phyloP scores from a whole-genome alignment of 2,329 filamentous ascomycete genomes.

The Madurella fahalii region DNA sequence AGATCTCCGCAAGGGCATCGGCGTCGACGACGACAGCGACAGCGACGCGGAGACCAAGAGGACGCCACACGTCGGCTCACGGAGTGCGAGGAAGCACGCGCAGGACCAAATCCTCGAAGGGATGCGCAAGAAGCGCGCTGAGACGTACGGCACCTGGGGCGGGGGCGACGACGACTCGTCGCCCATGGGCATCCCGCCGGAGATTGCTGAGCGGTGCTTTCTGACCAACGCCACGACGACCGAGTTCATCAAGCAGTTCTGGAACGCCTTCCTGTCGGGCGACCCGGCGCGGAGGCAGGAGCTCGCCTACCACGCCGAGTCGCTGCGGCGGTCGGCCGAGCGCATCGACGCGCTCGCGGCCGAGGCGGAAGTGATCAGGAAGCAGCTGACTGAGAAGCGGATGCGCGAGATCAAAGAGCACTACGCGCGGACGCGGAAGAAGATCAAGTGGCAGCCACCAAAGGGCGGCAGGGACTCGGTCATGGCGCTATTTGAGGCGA shows the following conservation, averaged over 20 bases:
- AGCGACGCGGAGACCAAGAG: constrained; percentile 57
- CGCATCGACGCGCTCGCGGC: constrained; percentile 77
- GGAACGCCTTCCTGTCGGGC: constrained; percentile 85
- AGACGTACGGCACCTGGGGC: constrained; percentile 45
- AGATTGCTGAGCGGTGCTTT: constrained; percentile 55
- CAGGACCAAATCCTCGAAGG: constrained; percentile 64
- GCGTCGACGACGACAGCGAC: constrained; percentile 66
- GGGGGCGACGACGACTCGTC: constrained; percentile 42
- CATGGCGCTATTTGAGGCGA: constrained; percentile 64
- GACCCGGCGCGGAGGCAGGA: constrained; percentile 77
- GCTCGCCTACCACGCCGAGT: constrained; percentile 76
- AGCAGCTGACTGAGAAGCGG: constrained; percentile 60
- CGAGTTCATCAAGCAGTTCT: constrained; percentile 97
- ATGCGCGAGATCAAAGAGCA: constrained; percentile 68
- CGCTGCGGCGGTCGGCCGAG: constrained; percentile 69
- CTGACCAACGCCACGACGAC: constrained; percentile 86
- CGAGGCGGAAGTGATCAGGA: constrained; percentile 72
- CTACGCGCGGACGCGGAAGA: constrained; percentile 69
- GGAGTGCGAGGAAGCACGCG: constrained; percentile 59
- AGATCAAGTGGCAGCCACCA: constrained; percentile 65
- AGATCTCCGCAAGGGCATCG: constrained; percentile 61
- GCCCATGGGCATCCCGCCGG: constrained; percentile 53
- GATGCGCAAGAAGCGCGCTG: constrained; percentile 57
- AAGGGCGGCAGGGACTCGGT: constrained; percentile 75
- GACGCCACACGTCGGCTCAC: constrained; percentile 62